Evolutionary conservation across 1,284 basidiomycete species (phyloP), one percentile per base, ranked within the genome.

Genomic region (Puccinia novopanici): DNA sequence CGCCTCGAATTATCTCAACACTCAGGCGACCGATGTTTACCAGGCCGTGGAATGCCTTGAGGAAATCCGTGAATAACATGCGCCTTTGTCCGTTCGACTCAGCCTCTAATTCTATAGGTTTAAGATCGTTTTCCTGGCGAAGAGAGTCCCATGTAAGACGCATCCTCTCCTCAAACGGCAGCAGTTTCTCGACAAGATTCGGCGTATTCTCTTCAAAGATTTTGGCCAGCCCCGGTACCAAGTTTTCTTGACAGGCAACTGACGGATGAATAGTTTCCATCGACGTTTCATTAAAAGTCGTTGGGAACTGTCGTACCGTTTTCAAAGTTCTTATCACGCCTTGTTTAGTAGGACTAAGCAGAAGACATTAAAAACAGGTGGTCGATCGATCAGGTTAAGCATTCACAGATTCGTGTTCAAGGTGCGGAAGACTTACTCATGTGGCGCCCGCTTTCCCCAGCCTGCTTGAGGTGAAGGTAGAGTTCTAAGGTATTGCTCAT

Each of bases 251-350:
- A 59, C 50, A 55, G 37, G 37, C 65, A n/a, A 78, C 76, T 22
- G 76, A 78, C 24, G 65, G 65, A 40, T 78, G 76, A n/a, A 78
- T 71, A 13, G 76, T 78, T 70, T 78, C 76, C 48, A 45, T 67
- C 27, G 76, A 45, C 12, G 76, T 34, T 42, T 59, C 48, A 59
- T 78, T 48, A 52, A 54, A 71, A 9, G 15, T 27, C 13, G 34
- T 50, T 55, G 76, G 76, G 42, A 71, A 50, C 50, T 78, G 17
- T 13, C 76, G 30, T 24, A 78, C 76, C n/a, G 76, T 78, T n/a
- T 70, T 55, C 27, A 59, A 57, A 42, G 52, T 61, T 45, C 15
- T 57, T 37, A 70, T 70, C 67, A 78, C 68, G 34, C 75, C 63
- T 8, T 65, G 67, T 42, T 55, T 50, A 17, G 61, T 59, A 55